Evolutionary conservation across 192 early-diverging fungal genomes (phyloP).

Genomic region (Backusella macrospora): DNA sequence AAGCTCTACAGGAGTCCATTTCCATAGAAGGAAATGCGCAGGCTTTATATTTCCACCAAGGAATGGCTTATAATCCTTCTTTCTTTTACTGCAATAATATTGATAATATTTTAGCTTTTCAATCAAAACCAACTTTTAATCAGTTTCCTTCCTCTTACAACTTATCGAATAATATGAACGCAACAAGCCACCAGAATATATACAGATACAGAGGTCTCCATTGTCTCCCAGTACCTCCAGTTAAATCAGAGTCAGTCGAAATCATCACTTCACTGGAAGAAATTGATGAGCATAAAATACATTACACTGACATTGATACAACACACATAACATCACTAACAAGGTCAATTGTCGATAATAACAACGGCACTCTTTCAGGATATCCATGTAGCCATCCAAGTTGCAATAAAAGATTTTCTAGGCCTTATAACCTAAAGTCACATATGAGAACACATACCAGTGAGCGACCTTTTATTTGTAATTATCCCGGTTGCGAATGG

Average conservation of each 20-base stretch:
- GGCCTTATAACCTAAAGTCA: slow-evolving; percentile 78
- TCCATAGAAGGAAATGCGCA: slow-evolving; percentile 15
- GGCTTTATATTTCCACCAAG: slow-evolving; percentile 6
- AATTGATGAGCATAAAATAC: not conserved
- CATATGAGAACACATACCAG: slow-evolving; percentile 75
- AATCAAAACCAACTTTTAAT: not conserved
- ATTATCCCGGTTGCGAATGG: slow-evolving; percentile 48
- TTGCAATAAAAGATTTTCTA: slow-evolving; percentile 53
- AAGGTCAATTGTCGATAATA: not conserved
- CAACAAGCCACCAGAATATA: not conserved
- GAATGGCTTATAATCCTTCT: not conserved
- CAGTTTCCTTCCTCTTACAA: not conserved
- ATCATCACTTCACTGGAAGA: not conserved
- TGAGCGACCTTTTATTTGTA: slow-evolving; percentile 72
- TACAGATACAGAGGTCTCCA: not conserved
- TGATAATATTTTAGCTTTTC: not conserved
- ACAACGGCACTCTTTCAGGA: not conserved
- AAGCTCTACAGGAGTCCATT: not conserved
- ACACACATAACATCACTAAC: not conserved
- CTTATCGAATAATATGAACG: not conserved
- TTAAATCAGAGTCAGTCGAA: not conserved
- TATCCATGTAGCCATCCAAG: slow-evolving; percentile 29
- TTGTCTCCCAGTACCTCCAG: not conserved
- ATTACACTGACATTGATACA: not conserved
- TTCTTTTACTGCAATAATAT: slow-evolving; percentile 2